phyloP scores from a whole-genome alignment of 208 protist genomes.

The Endotrypanum monterogeii region DNA sequence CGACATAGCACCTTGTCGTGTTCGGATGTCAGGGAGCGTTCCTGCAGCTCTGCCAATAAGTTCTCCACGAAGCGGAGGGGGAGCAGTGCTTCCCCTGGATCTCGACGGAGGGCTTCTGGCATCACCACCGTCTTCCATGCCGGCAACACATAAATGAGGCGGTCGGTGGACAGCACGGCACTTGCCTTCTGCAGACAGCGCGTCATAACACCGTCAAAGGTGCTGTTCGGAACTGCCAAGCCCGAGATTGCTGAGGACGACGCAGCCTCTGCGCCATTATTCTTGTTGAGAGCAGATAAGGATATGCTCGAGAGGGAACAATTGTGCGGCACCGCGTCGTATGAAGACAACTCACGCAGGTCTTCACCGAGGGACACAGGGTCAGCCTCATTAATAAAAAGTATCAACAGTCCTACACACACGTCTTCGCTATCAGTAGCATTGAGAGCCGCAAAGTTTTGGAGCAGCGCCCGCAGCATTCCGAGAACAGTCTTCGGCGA shows the following conservation, averaged over 20 bases:
- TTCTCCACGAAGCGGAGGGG: neutral
- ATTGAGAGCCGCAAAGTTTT: neutral
- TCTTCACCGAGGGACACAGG: neutral
- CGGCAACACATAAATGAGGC: slow-evolving; percentile 5
- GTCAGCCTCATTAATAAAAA: slow-evolving; percentile 1
- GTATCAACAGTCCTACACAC: slow-evolving; percentile 9
- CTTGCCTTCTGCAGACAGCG: slow-evolving; percentile 11
- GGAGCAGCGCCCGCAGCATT: slow-evolving; percentile 8
- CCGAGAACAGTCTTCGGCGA: neutral
- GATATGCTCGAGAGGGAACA: neutral
- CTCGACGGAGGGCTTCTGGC: neutral
- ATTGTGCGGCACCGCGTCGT: slow-evolving; percentile 2
- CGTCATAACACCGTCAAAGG: neutral
- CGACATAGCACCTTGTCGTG: slow-evolving; percentile 6
- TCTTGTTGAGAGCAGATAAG: neutral
- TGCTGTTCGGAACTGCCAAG: neutral
- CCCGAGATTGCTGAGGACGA: neutral
- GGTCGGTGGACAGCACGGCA: neutral
- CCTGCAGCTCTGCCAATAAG: slow-evolving; percentile 14
- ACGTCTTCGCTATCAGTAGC: neutral
- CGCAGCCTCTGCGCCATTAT: neutral
- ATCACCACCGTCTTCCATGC: neutral
- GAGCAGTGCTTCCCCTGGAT: neutral
- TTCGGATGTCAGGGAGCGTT: neutral
- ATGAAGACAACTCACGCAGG: neutral